phyloP scores from a whole-genome alignment of 1,284 basidiomycete genomes.

The Afroboletus lepidellus region DNA sequence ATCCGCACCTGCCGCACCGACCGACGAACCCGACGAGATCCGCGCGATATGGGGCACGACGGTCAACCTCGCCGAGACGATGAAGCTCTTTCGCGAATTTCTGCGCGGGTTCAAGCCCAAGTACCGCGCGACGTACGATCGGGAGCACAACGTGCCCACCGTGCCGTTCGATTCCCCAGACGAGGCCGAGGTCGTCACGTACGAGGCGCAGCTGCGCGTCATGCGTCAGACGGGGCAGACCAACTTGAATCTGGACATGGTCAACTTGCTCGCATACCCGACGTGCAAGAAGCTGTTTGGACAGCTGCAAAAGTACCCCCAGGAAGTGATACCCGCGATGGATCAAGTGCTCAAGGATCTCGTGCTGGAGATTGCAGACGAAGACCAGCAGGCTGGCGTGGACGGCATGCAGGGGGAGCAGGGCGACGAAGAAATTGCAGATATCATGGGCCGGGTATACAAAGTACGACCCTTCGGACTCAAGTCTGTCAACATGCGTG shows the following conservation, averaged over 20 bases:
- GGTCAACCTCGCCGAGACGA: slow-evolving; percentile 86
- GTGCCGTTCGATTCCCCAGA: slow-evolving; percentile 57
- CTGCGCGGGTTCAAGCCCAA: slow-evolving; percentile 92
- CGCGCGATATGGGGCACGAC: slow-evolving; percentile 97
- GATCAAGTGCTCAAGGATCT: slow-evolving; percentile 93
- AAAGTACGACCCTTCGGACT: slow-evolving; percentile 92
- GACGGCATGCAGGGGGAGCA: slow-evolving; percentile 71
- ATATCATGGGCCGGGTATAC: slow-evolving; percentile 81
- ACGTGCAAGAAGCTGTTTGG: slow-evolving; percentile 79
- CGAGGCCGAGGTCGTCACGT: slow-evolving; percentile 70
- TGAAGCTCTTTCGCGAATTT: slow-evolving; percentile 89
- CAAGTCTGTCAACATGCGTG: slow-evolving; percentile 84
- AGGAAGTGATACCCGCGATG: slow-evolving; percentile 96
- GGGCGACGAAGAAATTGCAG: slow-evolving; percentile 75
- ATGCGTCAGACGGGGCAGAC: slow-evolving; percentile 92
- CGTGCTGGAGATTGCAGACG: slow-evolving; percentile 79
- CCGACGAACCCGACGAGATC: slow-evolving; percentile 75
- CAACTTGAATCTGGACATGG: slow-evolving; percentile 88
- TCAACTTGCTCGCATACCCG: slow-evolving; percentile 88
- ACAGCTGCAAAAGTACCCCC: slow-evolving; percentile 89
- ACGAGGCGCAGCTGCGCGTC: slow-evolving; percentile 80
- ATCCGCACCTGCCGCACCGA: slow-evolving; percentile 59
- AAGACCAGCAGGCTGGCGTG: slow-evolving; percentile 66
- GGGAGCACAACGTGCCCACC: slow-evolving; percentile 56
- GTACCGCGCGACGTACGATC: slow-evolving; percentile 79